Percentiles rank a stretch among this genome's conserved stretches.
phyloP scores from a whole-genome alignment of 2,329 filamentous ascomycete species.

The Alternaria sp. region DNA sequence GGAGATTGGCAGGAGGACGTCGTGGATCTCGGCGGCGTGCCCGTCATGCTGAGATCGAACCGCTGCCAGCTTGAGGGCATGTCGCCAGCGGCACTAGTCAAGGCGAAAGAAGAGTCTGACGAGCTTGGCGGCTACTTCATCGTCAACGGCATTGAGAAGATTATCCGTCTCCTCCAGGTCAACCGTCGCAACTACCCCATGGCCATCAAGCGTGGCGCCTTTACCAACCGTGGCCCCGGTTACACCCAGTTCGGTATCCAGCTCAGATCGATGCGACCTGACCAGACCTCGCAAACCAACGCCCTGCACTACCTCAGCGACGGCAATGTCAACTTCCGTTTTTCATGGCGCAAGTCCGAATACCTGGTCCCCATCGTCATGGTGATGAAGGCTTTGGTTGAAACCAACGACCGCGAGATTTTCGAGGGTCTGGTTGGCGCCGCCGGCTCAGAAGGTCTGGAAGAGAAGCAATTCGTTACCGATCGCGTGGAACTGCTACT shows the following conservation, averaged over 20 bases:
- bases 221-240: constrained; percentile 82
- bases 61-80: constrained; percentile 89
- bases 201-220: constrained; percentile 91
- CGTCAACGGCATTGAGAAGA: constrained; percentile 70
- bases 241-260: constrained; percentile 94
- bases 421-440: constrained; percentile 91
- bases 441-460: constrained; percentile 76
- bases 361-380: constrained; percentile 97
- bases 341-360: constrained; percentile 97
- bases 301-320: constrained; percentile 95
- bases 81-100: constrained; percentile 82
- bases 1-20: constrained; percentile 84
- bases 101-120: constrained; percentile 92
- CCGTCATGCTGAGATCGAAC: constrained; percentile 77
- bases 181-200: constrained; percentile 93
- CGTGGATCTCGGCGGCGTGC: constrained; percentile 86
- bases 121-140: constrained; percentile 97
- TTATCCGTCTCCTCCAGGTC: constrained; percentile 19
- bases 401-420: constrained; percentile 96
- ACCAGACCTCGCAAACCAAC: constrained; percentile 97
- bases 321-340: constrained; percentile 95
- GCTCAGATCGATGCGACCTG: constrained; percentile 90
- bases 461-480: constrained; percentile 88
- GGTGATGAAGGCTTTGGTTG: constrained; percentile 92
- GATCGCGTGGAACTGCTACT: constrained; percentile 92